Conservation (phyloP, 805 yeast species). For the Cyberlindnera maritima region DNA sequence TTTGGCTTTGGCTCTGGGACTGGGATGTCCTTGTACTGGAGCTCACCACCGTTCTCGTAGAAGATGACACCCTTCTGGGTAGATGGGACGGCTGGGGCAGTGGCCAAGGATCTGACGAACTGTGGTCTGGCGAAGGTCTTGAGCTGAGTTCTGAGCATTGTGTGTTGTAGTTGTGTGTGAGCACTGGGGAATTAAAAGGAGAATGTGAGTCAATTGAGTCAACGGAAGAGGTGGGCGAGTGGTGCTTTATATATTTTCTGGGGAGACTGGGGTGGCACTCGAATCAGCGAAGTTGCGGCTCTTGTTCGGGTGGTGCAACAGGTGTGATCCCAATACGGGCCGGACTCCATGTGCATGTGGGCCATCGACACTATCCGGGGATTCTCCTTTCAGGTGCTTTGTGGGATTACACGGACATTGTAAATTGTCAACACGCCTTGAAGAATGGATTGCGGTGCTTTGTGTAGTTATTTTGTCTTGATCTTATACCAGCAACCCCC, state of each 20-base stretch:
- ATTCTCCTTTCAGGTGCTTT: too few relatives aligned
- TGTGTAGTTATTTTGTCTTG: too few relatives aligned
- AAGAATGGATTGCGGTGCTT: too few relatives aligned
- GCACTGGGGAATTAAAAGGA: neutral
- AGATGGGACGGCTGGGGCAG: constrained; percentile 40
- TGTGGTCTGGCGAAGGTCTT: constrained; percentile 23
- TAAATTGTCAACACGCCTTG: too few relatives aligned
- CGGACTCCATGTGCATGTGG: constrained; percentile 4
- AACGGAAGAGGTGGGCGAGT: neutral
- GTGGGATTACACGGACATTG: too few relatives aligned
- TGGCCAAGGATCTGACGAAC: constrained; percentile 26
- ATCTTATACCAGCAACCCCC: neutral
- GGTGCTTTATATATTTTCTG: neutral
- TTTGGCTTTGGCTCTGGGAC: constrained; percentile 62
- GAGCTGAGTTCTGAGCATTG: constrained; percentile 26
- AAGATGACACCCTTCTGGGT: constrained; percentile 53
- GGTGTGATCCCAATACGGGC: constrained; percentile 3
- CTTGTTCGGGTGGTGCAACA: constrained; percentile 5
- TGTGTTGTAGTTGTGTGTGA: constrained; percentile 1
- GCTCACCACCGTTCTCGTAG: constrained; percentile 49
- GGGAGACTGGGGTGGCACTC: neutral
- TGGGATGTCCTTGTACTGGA: constrained; percentile 50
- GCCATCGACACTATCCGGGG: neutral
- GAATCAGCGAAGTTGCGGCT: neutral
- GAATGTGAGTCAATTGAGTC: too few relatives aligned